Base-by-base conservation (phyloP, 2,329 filamentous ascomycete genomes). In the Cladosporium phlei region DNA sequence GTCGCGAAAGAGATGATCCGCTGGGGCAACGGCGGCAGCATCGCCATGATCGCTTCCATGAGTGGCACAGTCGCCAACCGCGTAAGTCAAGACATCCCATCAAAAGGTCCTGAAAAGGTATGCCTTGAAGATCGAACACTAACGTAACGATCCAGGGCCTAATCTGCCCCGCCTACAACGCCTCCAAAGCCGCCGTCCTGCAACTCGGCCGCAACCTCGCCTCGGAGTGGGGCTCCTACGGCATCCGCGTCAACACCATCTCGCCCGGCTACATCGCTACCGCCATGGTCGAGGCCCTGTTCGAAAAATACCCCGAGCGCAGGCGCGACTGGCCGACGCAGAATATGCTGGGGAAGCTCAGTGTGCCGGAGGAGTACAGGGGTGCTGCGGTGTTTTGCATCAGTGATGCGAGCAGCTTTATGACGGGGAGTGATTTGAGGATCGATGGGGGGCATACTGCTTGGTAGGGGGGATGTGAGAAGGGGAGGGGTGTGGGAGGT, bases 181-280 rank as follows among this genome's bases (percentile, higher is more conserved):
- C 85, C 19, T 85, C 80, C 42, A 89, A 89, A 65, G 83, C 84
- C 3, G 86, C 78, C 3, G 84, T 89, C 4, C 67, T 87, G 45
- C 85, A 88, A 66, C 76, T 89, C 1, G 80, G 68, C 1, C 79
- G 83, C 48, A 87, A 83, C 62, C 72, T 89, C 7, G 85, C 85
- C 1, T 68, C 77, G 8, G 86, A 90, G 64, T 88, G 85, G 85
- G 85, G 84, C 37, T 65, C 72, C 55, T 68, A 85, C 62, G 80
- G 79, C 28, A 90, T 93, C 59, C 79, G 86, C 2, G 83, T 91
- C 51, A 91, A 93, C 69, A 88, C 84, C 11, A 78, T 93, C 52
- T 88, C 83, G 16, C 86, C 87, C 0, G 86, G 87, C 29, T 88
- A 89, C 63, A 88, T 89, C 59, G 77, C 85, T 17, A 89, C 86